These are phyloP conservation scores for Phytophthora aleatoria DNA, from an alignment of 352 stramenopile genomes.

Conservation along the genomic window DNA sequence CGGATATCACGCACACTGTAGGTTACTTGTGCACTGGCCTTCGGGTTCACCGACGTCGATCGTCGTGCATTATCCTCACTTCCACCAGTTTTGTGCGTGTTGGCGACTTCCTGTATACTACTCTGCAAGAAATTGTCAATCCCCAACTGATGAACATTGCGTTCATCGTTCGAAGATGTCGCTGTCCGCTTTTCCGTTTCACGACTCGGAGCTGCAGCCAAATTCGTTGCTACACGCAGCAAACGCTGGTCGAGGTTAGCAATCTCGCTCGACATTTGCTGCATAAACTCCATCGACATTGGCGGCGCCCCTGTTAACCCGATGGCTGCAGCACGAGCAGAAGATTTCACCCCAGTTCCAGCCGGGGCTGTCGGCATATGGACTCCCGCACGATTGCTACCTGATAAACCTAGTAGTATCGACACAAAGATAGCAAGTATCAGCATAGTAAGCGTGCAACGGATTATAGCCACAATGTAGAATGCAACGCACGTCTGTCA, in stretches of 20 bases:
- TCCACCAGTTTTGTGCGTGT: constrained; percentile 10
- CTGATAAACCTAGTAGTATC: constrained; percentile 9
- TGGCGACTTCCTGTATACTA: constrained; percentile 52
- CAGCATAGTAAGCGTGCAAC: not conserved
- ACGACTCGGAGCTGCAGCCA: constrained; percentile 1
- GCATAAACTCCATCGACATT: constrained; percentile 28
- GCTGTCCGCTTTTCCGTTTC: not conserved
- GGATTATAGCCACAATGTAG: not conserved
- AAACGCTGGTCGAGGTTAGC: constrained; percentile 30
- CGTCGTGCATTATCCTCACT: not conserved
- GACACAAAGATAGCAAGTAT: not conserved
- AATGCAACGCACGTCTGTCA: constrained; percentile 5
- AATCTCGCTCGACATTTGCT: constrained; percentile 39
- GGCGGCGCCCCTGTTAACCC: not conserved
- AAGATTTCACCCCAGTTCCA: constrained; percentile 5
- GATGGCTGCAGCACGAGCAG: not conserved
- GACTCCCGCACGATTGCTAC: constrained; percentile 5
- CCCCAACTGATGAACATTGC: constrained; percentile 35
- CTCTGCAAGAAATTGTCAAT: constrained; percentile 62
- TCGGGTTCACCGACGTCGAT: constrained; percentile 31
- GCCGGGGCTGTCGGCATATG: constrained; percentile 22
- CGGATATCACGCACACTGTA: constrained; percentile 65
- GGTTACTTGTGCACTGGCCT: constrained; percentile 52
- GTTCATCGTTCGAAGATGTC: constrained; percentile 1
- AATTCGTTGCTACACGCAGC: constrained; percentile 23